Evolutionary conservation across 2,329 filamentous ascomycete genomes (phyloP).

Genomic region (Microdochium bolleyi): DNA sequence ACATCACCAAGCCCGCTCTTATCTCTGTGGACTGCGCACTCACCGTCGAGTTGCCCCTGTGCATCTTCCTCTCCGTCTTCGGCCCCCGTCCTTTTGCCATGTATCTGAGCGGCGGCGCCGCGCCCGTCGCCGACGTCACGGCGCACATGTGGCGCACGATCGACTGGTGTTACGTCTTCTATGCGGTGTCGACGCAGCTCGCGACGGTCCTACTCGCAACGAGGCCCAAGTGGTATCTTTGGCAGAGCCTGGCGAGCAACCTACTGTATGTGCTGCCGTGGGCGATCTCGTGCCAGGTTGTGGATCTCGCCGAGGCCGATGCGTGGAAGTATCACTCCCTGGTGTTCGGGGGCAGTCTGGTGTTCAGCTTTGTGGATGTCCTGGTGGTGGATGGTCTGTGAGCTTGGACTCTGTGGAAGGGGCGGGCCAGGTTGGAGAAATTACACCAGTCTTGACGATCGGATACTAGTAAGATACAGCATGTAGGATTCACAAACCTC

Average conservation of each 20-base stretch:
- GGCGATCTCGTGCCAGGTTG: constrained; percentile 53
- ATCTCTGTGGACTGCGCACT: constrained; percentile 45
- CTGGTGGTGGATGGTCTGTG: constrained; percentile 40
- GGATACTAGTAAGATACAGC: neutral
- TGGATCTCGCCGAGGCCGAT: constrained; percentile 36
- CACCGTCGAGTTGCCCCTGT: constrained; percentile 51
- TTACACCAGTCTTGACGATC: constrained; percentile 14
- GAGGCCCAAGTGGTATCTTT: constrained; percentile 57
- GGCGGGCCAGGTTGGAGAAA: constrained; percentile 29
- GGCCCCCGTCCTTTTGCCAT: constrained; percentile 53
- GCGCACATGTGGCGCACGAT: constrained; percentile 57
- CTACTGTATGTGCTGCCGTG: constrained; percentile 62
- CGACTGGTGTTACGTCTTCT: constrained; percentile 64
- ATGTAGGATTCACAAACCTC: neutral
- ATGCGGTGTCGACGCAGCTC: constrained; percentile 57
- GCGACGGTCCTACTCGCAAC: constrained; percentile 58
- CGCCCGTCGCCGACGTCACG: constrained; percentile 50
- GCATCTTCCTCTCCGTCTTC: constrained; percentile 51
- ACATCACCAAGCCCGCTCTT: constrained; percentile 43
- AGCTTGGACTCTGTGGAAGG: constrained; percentile 39
- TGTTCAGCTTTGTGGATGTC: constrained; percentile 58
- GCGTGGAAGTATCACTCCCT: constrained; percentile 62
- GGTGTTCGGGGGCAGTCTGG: constrained; percentile 60
- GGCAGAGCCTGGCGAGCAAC: constrained; percentile 59
- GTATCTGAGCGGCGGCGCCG: constrained; percentile 49